Conservation (phyloP, 148 eudicot species). For the Rhododendron kiyosumense region DNA sequence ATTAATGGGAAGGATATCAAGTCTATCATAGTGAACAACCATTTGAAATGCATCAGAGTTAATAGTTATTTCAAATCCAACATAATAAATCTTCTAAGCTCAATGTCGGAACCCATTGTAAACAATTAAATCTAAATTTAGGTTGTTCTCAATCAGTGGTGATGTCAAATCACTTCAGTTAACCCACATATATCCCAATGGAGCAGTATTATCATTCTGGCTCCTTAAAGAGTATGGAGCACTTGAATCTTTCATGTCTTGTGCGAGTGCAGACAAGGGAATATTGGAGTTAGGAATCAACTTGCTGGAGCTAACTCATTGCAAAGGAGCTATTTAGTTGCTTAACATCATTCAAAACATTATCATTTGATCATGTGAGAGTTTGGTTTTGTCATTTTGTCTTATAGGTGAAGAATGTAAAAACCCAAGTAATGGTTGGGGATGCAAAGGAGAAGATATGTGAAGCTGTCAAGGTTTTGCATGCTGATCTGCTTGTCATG, state of each 20-base stretch:
- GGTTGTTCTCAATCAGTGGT: neutral
- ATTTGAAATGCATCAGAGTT: neutral
- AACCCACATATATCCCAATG: neutral
- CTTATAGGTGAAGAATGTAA: slow-evolving; percentile 32
- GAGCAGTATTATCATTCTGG: neutral
- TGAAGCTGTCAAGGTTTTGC: slow-evolving; percentile 47
- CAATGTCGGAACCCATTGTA: neutral
- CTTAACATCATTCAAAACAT: neutral
- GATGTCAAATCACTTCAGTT: neutral
- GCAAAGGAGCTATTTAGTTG: neutral
- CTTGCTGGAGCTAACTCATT: neutral
- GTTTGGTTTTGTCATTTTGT: neutral
- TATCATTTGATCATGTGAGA: neutral
- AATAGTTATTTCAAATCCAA: neutral
- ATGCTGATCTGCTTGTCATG: slow-evolving; percentile 68
- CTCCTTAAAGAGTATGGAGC: neutral
- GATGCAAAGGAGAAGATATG: slow-evolving; percentile 66
- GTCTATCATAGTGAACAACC: neutral
- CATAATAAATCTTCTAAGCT: neutral
- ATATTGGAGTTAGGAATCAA: neutral
- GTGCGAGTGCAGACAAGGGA: neutral
- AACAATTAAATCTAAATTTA: neutral
- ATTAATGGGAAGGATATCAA: neutral
- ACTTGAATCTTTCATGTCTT: neutral
- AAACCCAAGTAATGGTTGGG: slow-evolving; percentile 47